These are phyloP conservation scores for Talaromyces sp. DNA, from an alignment of 2,329 filamentous ascomycete genomes.

Conservation along the genomic window DNA sequence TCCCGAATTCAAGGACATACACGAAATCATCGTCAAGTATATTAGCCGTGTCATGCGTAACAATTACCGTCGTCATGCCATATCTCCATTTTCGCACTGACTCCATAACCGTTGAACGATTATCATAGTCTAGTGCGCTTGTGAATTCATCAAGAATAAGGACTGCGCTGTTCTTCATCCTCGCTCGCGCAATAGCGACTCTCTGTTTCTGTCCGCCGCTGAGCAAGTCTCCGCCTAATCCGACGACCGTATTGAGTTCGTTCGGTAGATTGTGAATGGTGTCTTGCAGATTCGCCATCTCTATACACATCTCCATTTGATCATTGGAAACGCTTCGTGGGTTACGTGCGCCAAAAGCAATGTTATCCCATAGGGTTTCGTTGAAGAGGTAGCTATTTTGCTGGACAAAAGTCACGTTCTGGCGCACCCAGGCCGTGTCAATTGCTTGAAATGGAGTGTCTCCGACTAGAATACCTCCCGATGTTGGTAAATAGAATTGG, in stretches of 20 bases:
- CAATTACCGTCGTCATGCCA: conserved; percentile 84
- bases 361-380: conserved; percentile 74
- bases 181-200: conserved; percentile 75
- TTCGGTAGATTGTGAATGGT: conserved; percentile 66
- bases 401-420: conserved; percentile 77
- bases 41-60: conserved; percentile 83
- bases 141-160: conserved; percentile 87
- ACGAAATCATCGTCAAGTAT: conserved; percentile 72
- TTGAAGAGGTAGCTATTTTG: conserved; percentile 80
- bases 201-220: conserved; percentile 86
- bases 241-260: conserved; percentile 70
- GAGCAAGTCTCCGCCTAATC: conserved; percentile 65
- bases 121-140: conserved; percentile 77
- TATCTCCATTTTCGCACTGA: conserved; percentile 73
- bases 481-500: conserved; percentile 68
- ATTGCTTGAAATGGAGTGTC: conserved; percentile 61
- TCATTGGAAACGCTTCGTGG: conserved; percentile 50
- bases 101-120: conserved; percentile 66
- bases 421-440: conserved; percentile 69
- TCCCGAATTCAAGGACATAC: conserved; percentile 72
- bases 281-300: conserved; percentile 66
- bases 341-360: conserved; percentile 65
- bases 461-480: conserved; percentile 69
- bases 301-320: conserved; percentile 62
- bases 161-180: conserved; percentile 72